phyloP scores from a whole-genome alignment of 306 rosid species.

The Fagus crenata region DNA sequence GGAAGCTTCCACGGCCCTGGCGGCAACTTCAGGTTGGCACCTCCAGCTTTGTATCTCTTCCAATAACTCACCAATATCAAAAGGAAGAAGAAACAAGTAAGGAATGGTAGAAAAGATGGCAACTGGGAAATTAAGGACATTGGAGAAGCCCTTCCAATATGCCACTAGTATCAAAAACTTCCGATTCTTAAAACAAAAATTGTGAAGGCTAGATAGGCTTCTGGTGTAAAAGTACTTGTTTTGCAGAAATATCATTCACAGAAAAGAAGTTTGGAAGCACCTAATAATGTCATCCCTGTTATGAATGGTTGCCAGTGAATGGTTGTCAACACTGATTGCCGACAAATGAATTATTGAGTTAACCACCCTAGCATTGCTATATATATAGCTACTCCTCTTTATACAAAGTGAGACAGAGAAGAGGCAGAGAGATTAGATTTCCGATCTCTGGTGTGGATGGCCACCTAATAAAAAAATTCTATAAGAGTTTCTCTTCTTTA shows the following conservation, averaged over 20 bases:
- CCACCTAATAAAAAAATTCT: no score
- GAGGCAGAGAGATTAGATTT: no score
- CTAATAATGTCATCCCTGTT: no score
- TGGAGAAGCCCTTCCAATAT: neutral
- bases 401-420: no score
- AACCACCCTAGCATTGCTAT: no score
- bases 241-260: neutral
- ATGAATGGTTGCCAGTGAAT: no score
- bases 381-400: no score
- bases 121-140: neutral
- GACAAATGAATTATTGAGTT: no score
- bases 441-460: no score
- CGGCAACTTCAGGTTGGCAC: slow-evolving; percentile 3
- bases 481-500: no score
- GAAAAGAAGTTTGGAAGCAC: neutral
- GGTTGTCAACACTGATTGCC: no score
- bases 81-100: neutral
- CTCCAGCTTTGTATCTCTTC: neutral
- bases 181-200: neutral
- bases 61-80: neutral
- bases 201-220: neutral
- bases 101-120: neutral
- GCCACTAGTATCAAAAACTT: neutral
- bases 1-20: slow-evolving; percentile 32
- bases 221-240: neutral